Percentiles rank a stretch among this genome's conserved stretches.
Evolutionary conservation across 2,329 filamentous ascomycete species (phyloP).

Genomic region (Clarireedia homoeocarpa): DNA sequence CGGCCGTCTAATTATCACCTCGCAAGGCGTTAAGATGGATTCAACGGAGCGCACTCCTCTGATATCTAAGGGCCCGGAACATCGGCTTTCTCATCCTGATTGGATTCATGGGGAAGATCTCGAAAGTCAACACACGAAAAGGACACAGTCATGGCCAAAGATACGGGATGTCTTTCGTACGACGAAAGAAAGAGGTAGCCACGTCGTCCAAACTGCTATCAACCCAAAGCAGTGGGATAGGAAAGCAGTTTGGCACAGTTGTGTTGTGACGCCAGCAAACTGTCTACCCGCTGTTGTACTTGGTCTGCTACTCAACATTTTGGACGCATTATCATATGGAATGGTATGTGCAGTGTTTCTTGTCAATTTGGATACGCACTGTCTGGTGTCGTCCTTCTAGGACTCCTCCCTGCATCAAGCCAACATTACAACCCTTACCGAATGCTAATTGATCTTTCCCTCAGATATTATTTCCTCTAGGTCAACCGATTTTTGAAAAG

Average conservation of each 20-base stretch:
- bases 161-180: conserved; percentile 19
- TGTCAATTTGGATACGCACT: not conserved
- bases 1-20: conserved; percentile 19
- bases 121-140: conserved; percentile 21
- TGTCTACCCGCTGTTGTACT: conserved; percentile 82
- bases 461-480: conserved; percentile 82
- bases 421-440: not conserved
- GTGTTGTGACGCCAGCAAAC: conserved; percentile 57
- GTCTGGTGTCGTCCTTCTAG: not conserved
- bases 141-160: conserved; percentile 23
- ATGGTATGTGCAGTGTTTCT: conserved; percentile 22
- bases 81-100: conserved; percentile 19
- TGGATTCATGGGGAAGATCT: conserved; percentile 27
- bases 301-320: conserved; percentile 80
- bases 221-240: conserved; percentile 68
- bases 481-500: conserved; percentile 74
- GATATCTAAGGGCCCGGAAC: conserved; percentile 15
- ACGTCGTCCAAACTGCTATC: conserved; percentile 29
- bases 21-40: conserved; percentile 18
- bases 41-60: conserved; percentile 26
- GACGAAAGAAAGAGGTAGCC: conserved; percentile 18
- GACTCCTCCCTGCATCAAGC: not conserved
- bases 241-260: conserved; percentile 54
- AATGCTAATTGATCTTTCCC: not conserved
- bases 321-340: conserved; percentile 93